These are phyloP conservation scores for Euclidium syriacum DNA, from an alignment of 345 rosid genomes.

Conservation along the genomic window DNA sequence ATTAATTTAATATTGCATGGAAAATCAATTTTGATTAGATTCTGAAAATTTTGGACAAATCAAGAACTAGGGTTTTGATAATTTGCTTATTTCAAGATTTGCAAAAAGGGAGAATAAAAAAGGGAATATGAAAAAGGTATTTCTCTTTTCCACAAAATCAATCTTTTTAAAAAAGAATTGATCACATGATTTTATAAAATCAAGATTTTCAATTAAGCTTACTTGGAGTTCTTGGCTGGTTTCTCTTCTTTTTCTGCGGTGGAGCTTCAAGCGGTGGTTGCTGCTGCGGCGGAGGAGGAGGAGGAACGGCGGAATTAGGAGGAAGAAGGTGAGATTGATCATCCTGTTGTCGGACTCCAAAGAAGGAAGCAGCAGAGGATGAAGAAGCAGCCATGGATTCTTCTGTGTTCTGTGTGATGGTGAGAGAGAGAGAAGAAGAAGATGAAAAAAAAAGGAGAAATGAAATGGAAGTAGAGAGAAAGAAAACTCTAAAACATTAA, in stretches of 20 bases:
- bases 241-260: slow-evolving; percentile 63
- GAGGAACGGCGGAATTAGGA: slow-evolving; percentile 35
- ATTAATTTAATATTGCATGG: slow-evolving; percentile 25
- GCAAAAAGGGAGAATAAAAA: not conserved
- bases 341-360: slow-evolving; percentile 58
- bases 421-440: slow-evolving; percentile 25
- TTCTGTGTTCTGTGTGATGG: slow-evolving; percentile 30
- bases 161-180: not conserved
- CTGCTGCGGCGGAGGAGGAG: slow-evolving; percentile 28
- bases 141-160: slow-evolving; percentile 14
- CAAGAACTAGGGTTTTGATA: slow-evolving; percentile 30
- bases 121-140: slow-evolving; percentile 7
- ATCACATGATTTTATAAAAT: slow-evolving; percentile 5
- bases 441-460: slow-evolving; percentile 9
- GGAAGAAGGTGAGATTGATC: slow-evolving; percentile 49
- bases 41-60: slow-evolving; percentile 14
- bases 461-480: slow-evolving; percentile 26
- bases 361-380: slow-evolving; percentile 57
- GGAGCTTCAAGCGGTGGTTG: slow-evolving; percentile 39
- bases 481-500: slow-evolving; percentile 29
- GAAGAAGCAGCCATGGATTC: slow-evolving; percentile 61
- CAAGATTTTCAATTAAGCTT: slow-evolving; percentile 31
- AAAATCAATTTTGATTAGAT: not conserved
- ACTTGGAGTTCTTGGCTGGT: slow-evolving; percentile 80
- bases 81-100: slow-evolving; percentile 26